Percentiles rank a stretch among this genome's conserved stretches.
These are phyloP conservation scores for Rhynchospora pubera DNA, from an alignment of 176 grass and related monocot species.

Conservation along the genomic window DNA sequence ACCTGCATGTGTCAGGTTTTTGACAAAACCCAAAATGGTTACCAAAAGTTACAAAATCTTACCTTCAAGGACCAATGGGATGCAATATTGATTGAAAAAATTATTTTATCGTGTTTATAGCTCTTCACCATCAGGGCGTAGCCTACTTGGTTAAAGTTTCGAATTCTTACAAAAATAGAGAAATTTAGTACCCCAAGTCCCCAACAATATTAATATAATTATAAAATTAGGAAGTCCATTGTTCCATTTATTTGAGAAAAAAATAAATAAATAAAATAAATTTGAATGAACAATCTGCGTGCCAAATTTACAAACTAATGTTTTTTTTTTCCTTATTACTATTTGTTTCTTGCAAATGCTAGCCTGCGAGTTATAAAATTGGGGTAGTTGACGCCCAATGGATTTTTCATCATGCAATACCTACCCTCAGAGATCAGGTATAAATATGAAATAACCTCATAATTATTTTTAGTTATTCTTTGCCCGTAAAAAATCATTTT, in stretches of 20 bases:
- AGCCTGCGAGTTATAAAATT: background rate
- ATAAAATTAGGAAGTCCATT: background rate
- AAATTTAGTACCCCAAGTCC: background rate
- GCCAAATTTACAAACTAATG: background rate
- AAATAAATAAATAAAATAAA: background rate
- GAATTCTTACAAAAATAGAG: background rate
- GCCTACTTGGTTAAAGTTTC: background rate
- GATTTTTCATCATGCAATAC: conserved; percentile 8
- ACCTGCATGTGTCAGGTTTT: too few relatives aligned
- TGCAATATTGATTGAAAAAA: background rate
- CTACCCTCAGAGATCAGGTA: conserved; percentile 9
- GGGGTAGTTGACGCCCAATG: conserved; percentile 12
- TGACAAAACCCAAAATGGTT: too few relatives aligned
- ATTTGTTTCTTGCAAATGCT: background rate
- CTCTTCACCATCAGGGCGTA: background rate
- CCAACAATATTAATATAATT: background rate
- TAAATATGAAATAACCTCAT: background rate
- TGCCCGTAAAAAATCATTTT: too few relatives aligned
- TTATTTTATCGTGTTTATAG: background rate
- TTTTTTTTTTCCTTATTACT: background rate
- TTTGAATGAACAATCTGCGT: background rate
- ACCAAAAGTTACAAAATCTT: too few relatives aligned
- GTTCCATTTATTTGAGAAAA: background rate
- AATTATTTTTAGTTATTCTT: too few relatives aligned
- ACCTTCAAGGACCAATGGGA: background rate